Base-by-base conservation (phyloP, 148 eudicot species). In the Rhododendron ferrugineum region DNA sequence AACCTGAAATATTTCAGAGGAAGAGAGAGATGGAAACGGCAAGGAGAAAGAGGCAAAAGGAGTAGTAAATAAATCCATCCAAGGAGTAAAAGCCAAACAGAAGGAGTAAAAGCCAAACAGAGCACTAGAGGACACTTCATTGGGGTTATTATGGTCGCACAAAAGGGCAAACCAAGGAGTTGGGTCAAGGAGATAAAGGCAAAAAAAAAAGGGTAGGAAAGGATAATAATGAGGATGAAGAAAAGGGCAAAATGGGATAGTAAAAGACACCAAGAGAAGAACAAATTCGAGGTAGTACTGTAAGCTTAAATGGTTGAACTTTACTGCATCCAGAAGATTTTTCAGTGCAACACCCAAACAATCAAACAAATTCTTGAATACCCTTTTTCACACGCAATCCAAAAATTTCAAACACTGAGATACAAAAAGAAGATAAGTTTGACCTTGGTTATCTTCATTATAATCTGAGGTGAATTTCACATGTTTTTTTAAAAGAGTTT, bases 271-370 rank as follows among this genome's bases (percentile, higher is more conserved):
- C 26, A 4, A 70, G 85, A 83, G 44, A 8, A 30, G 5, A 83
- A 70, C 78, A 83, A 70, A 68, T 42, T 83, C 11, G 6, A 83
- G 66, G 32, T 16, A 22, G 62, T 32, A 52, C 0, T 6, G 44
- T 46, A 2, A 46, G 11, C 49, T 46, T 9, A 30, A 22, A 77
- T 15, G 13, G 50, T 68, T 68, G 8, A n/a, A 70, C 46, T 46
- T 83, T 83, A 44, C 73, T 84, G 77, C 81, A 76, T 70, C 73
- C 87, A 84, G 86, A 87, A 85, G 83, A 79, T 42, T 73, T 77
- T 84, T 36, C 28, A 26, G 36, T 22, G 60, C 7, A 14, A 13
- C 3, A 30, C 60, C 84, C 79, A 73, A 44, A 32, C 37, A 82
- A 54, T 49, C 50, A 74, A 86, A 72, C 86, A 82, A 86, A 58